Base-by-base conservation (phyloP, 805 yeast genomes). In the Allodekkera sacchari region DNA sequence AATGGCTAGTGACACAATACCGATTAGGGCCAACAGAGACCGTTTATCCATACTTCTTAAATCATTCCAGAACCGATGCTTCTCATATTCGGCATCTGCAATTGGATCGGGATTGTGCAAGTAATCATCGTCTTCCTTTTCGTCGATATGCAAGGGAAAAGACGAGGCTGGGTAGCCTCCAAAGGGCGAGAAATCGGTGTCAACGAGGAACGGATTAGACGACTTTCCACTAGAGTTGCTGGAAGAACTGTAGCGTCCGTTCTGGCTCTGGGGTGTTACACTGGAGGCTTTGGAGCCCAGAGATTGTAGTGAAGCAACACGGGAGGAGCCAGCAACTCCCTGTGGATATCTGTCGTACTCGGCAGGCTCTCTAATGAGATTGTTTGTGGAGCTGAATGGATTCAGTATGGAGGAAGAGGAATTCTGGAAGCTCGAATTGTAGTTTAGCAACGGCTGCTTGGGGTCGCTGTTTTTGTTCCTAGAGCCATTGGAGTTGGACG, bases 101-200 rank as follows among this genome's bases (percentile, higher is more conserved):
- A 87, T 79, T 7, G 96, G 96, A 55, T 89, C 96, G 2, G 97
- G 97, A 57, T 89, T 92, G 58, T 89, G 97, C 43, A 92, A 55
- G 51, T 84, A 88, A 57, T 89, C 98, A 60, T 89, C 98, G 7
- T 83, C 80, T 57, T 89, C 98, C 57, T 84, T 84, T 45, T 89
- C 97, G 37, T 89, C 96, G 41, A 92, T 76, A 45, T 73, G 79
- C 35, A 89, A 63, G 1, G 98, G 98, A 61, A 89, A 89, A 4
- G 85, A 77, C 12, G 87, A 68, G 7, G 95, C 94, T 1, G 98
- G 97, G 56, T 83, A 89, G 11, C 97, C 97, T 31, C 97, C 98
- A 60, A 89, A 89, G 3, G 97, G 98, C 29, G 83, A 74, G 43
- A 77, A 77, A 48, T 81, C 92, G 15, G 77, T 69, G 47, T 68